Base-by-base conservation (phyloP, 1,284 basidiomycete species). In the Moesziomyces parantarcticus region DNA sequence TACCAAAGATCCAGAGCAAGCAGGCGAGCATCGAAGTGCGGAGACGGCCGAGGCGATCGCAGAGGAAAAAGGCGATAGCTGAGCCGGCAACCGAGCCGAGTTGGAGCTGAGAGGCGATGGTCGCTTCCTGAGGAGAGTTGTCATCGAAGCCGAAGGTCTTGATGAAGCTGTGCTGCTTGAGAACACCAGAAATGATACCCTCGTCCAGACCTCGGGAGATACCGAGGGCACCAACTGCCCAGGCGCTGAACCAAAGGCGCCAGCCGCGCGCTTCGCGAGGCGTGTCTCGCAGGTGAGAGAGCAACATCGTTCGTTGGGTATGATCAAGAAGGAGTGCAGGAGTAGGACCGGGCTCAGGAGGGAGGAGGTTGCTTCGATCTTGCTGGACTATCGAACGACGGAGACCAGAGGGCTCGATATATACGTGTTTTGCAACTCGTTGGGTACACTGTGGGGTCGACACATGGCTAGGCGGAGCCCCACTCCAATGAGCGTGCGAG, bases 131-230 rank as follows among this genome's bases (percentile, higher is more conserved):
- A n/a, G 62, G 54, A 20, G 68, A 72, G 50, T 69, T 70, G 50
- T 61, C 58, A 34, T 72, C 61, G 39, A 77, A 66, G 21, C 58
- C 57, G 26, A 71, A 77, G 10, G 57, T 58, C 8, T 63, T 53
- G 54, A 67, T 54, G 58, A 75, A 77, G 41, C 21, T 43, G 45
- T 72, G 64, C 56, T 72, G 68, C 60, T 56, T 65, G 23, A 72
- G 54, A 9, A 60, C 50, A 49, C 67, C 67, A 4, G 62, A 66
- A 43, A 77, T 75, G 49, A 77, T 69, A 34, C 75, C 75, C 40
- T 77, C 75, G 26, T 77, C 75, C 34, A 75, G 68, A 58, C 75
- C 75, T 32, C 75, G 75, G 4, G 67, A 49, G 48, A 67, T 65
- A 50, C 75, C 75, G 8, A 71, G 62, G 9, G 68, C 61, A 46